These are phyloP conservation scores for Paraphaeosphaeria sporulosa DNA, from an alignment of 2,329 filamentous ascomycete species.

Conservation along the genomic window DNA sequence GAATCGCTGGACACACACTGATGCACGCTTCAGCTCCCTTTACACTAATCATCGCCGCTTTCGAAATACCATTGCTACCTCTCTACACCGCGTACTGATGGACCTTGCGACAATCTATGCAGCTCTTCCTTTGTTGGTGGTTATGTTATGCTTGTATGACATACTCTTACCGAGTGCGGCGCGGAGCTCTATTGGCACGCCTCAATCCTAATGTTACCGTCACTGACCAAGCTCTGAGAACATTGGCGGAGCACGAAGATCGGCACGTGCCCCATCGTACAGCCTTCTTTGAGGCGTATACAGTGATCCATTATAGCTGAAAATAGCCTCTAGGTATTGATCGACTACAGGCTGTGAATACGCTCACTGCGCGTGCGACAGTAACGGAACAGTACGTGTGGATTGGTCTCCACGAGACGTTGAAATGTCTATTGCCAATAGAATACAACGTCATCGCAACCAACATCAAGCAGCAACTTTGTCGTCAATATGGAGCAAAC, in stretches of 20 bases:
- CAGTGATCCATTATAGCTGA: neutral
- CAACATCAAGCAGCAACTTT: neutral
- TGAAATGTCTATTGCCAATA: neutral
- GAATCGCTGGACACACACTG: too few relatives aligned
- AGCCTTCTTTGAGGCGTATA: neutral
- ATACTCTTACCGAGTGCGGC: neutral
- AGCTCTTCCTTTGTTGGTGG: neutral
- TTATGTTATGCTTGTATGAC: neutral
- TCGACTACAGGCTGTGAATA: neutral
- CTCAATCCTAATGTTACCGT: neutral
- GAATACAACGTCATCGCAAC: neutral
- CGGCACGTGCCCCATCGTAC: neutral
- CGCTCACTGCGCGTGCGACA: neutral
- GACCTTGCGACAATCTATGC: neutral
- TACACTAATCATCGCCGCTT: too few relatives aligned
- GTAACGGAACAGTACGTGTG: neutral
- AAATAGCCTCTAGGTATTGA: neutral
- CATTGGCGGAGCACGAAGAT: neutral
- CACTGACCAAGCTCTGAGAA: neutral
- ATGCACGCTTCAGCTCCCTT: too few relatives aligned
- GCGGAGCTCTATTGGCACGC: neutral
- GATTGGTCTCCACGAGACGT: neutral
- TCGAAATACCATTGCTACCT: neutral
- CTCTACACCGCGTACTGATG: neutral
- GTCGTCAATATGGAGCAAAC: neutral